Conservation (phyloP, 2,329 filamentous ascomycete genomes). For the Colletotrichum sp. region DNA sequence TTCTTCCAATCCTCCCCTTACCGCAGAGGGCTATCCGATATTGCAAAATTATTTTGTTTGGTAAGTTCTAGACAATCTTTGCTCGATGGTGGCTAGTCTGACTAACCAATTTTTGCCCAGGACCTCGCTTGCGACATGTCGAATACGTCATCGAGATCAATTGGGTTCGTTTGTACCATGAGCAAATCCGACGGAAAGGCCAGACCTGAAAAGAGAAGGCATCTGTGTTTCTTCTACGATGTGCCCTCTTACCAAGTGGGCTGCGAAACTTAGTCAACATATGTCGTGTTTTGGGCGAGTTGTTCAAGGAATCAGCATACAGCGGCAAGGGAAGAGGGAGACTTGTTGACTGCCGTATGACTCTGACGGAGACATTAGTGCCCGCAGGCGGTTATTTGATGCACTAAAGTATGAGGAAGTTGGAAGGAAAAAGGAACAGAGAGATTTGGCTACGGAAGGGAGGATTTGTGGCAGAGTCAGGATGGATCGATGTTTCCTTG, state of each 20-base stretch:
- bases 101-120: not conserved
- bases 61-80: not conserved
- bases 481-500: not conserved
- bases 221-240: not conserved
- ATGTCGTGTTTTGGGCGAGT: not conserved
- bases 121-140: not conserved
- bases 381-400: not conserved
- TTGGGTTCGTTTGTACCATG: not conserved
- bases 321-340: not conserved
- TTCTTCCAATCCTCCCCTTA: not conserved
- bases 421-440: not conserved
- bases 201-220: not conserved
- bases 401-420: not conserved
- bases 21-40: not conserved
- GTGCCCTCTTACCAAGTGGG: not conserved
- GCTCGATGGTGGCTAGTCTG: not conserved
- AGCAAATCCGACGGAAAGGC: not conserved
- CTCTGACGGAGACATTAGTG: not conserved
- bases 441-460: accelerated
- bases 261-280: not conserved
- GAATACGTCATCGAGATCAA: not conserved
- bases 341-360: not conserved
- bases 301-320: accelerated
- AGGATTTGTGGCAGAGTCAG: not conserved
- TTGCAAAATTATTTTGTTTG: not conserved